Percentiles rank a stretch among this genome's conserved stretches.
Evolutionary conservation across 1,284 basidiomycete genomes (phyloP).

Genomic region (Leccinum proximum): DNA sequence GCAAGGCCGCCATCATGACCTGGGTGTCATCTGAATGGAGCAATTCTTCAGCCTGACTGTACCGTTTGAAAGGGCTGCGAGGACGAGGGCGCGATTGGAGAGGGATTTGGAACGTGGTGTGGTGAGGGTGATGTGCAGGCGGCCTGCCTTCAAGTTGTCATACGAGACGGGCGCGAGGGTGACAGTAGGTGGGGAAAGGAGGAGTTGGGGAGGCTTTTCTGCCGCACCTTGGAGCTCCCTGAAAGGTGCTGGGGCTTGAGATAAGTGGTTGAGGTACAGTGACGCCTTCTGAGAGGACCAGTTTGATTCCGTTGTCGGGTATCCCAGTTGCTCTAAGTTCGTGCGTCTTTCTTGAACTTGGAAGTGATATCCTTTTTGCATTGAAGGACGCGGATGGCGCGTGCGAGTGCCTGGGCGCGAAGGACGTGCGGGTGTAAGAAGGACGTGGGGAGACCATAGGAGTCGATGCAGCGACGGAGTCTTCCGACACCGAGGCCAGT

Average conservation of each 20-base stretch:
- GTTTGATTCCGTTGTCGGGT: too few relatives aligned
- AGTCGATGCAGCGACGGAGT: constrained; percentile 58
- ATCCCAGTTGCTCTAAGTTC: too few relatives aligned
- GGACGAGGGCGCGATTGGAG: constrained; percentile 92
- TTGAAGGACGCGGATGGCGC: constrained; percentile 51
- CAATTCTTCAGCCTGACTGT: constrained; percentile 89
- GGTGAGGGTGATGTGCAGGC: constrained; percentile 65
- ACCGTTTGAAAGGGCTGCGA: constrained; percentile 90
- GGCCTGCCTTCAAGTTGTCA: not conserved
- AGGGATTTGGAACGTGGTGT: constrained; percentile 98
- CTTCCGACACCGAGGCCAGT: constrained; percentile 78
- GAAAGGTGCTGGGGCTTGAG: constrained; percentile 36
- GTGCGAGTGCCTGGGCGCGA: constrained; percentile 48
- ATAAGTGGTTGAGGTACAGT: constrained; percentile 6
- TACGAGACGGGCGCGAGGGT: not conserved
- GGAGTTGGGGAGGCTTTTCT: constrained; percentile 20
- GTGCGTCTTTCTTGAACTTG: too few relatives aligned
- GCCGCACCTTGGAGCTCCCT: constrained; percentile 19
- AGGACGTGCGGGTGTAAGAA: constrained; percentile 58
- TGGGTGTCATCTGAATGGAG: constrained; percentile 98
- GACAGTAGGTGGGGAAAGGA: constrained; percentile 6
- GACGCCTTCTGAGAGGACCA: too few relatives aligned
- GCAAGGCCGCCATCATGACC: constrained; percentile 96
- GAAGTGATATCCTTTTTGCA: too few relatives aligned
- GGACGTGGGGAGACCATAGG: constrained; percentile 73